Percentiles rank a stretch among this genome's conserved stretches.
phyloP scores from a whole-genome alignment of 441 rosid species.

The Arabidopsis lyrata region DNA sequence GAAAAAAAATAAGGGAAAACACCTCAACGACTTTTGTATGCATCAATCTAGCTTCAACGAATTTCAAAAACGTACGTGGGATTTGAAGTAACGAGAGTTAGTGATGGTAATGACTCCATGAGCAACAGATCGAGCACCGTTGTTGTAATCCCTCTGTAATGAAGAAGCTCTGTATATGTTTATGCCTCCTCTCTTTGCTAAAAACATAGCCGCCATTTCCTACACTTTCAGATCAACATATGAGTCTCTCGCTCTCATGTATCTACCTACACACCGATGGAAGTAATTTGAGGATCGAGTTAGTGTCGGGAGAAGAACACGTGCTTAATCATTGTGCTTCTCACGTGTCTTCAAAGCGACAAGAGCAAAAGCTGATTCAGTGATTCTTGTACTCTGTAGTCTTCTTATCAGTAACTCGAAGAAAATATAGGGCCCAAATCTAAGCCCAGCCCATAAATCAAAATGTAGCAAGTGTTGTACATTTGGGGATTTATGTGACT shows the following conservation, averaged over 20 bases:
- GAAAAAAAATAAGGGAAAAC: neutral
- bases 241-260: neutral
- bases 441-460: conserved; percentile 20
- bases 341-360: conserved; percentile 30
- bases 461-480: neutral
- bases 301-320: conserved; percentile 36
- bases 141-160: conserved; percentile 11
- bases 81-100: conserved; percentile 33
- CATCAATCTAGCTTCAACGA: conserved; percentile 11
- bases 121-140: conserved; percentile 16
- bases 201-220: conserved; percentile 33
- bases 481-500: neutral
- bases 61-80: conserved; percentile 20
- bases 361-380: conserved; percentile 3
- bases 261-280: neutral
- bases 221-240: neutral
- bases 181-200: conserved; percentile 33
- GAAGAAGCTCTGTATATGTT: conserved; percentile 20
- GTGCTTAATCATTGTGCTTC: conserved; percentile 11
- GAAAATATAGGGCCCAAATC: conserved; percentile 10
- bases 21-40: neutral
- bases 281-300: conserved; percentile 13
- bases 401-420: neutral
- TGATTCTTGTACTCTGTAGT: conserved; percentile 13
- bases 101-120: conserved; percentile 22